Base-by-base conservation (phyloP, 345 rosid species). In the Syzygium aqueum region DNA sequence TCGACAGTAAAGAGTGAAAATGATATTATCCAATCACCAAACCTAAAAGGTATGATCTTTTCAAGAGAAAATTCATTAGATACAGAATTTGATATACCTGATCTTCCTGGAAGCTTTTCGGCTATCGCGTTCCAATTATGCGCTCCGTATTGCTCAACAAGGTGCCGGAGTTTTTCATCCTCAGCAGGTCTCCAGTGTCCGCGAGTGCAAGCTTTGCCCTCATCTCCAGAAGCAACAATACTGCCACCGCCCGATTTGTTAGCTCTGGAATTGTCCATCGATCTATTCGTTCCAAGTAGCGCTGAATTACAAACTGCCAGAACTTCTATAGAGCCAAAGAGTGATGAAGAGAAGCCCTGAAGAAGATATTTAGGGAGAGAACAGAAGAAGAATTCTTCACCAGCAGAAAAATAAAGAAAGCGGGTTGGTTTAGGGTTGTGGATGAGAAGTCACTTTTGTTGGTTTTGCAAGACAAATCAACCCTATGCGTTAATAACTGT, bases 181-280 rank as follows among this genome's bases (percentile, higher is more conserved):
- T 95, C 97, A 54, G 92, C 94, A 3, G 97, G 95, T 56, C 96
- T 91, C 97, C 97, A 95, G 91, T 95, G 97, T 21, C 97, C 96
- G 73, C 97, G 89, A 77, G 92, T 89, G 82, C 93, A 94, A 78
- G 87, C 88, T 86, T 85, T 90, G 1, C 86, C 92, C 59, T 94
- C 94, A 88, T 92, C 92, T 56, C 92, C 87, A 53, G 91, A 88
- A 51, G 85, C 87, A 52, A 84, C 3, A 11, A 43, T 15, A 28
- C 61, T 61, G 91, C 92, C 51, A 50, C 65, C 46, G 73, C 90
- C 6, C 91, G 89, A 86, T 90, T 73, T 37, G 49, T 33, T 73
- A 73, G 82, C 88, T 37, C 84, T 5, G 40, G 82, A 49, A 49
- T 77, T 67, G 43, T 78, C 89, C 84, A 84, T 84, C 65, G 53